phyloP scores from a whole-genome alignment of 495 filamentous ascomycete genomes.

The Delitschia confertaspora region DNA sequence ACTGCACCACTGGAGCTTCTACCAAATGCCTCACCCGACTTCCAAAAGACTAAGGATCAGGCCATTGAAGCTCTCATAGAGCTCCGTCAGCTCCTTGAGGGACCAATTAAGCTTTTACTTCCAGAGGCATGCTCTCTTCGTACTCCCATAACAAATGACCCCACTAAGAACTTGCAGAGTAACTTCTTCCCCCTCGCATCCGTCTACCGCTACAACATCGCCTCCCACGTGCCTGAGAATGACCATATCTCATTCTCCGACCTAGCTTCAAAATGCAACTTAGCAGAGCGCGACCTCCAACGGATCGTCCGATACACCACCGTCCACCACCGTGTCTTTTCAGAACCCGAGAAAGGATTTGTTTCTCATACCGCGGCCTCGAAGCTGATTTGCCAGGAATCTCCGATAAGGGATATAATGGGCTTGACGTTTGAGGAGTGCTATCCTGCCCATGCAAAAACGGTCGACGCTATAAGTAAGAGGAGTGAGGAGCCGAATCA shows the following conservation, averaged over 20 bases:
- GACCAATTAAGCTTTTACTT: not conserved
- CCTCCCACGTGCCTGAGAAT: slow-evolving; percentile 17
- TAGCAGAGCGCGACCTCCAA: slow-evolving; percentile 15
- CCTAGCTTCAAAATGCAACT: slow-evolving; percentile 9
- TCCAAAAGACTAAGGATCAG: not conserved
- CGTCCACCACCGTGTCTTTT: slow-evolving; percentile 25
- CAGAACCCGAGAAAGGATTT: slow-evolving; percentile 20
- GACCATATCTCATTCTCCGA: slow-evolving; percentile 21
- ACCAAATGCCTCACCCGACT: not conserved
- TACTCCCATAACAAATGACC: slow-evolving; percentile 9
- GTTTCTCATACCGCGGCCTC: slow-evolving; percentile 26
- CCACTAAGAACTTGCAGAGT: slow-evolving; percentile 6
- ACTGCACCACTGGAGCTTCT: too few species aligned
- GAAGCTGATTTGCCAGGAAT: slow-evolving; percentile 5
- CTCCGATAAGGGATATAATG: not conserved
- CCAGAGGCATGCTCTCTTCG: not conserved
- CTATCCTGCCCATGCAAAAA: slow-evolving; percentile 2
- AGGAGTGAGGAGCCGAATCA: slow-evolving; percentile 3
- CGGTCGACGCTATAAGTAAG: slow-evolving; percentile 4
- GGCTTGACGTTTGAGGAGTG: slow-evolving; percentile 7
- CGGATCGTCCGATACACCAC: slow-evolving; percentile 29
- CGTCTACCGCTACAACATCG: slow-evolving; percentile 28
- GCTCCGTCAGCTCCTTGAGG: not conserved
- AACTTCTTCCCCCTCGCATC: slow-evolving; percentile 15
- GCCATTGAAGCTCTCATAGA: not conserved